Conservation (phyloP, 257 asterid genomes). For the Salvia rosmarinus region DNA sequence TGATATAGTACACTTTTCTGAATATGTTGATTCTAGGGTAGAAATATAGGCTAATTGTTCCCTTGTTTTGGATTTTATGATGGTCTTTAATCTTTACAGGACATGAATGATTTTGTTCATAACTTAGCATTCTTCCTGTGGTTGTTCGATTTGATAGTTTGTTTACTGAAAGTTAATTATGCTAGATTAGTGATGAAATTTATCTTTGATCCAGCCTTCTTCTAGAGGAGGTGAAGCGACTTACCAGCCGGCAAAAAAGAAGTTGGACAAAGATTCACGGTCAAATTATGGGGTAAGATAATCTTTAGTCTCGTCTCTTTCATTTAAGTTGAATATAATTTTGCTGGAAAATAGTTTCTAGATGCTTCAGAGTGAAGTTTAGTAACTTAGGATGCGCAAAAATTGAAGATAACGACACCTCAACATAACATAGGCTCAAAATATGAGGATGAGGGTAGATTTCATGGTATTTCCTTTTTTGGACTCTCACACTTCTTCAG, state of each 20-base stretch:
- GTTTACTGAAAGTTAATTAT: not conserved
- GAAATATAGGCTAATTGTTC: not conserved
- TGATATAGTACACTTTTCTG: not conserved
- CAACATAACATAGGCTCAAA: not conserved
- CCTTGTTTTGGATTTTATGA: slow-evolving; percentile 14
- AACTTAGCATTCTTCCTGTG: slow-evolving; percentile 22
- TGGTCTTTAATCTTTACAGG: slow-evolving; percentile 12
- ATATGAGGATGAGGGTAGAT: not conserved
- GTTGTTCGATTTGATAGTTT: not conserved
- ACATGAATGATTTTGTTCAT: slow-evolving; percentile 11
- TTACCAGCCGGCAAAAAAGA: slow-evolving; percentile 50
- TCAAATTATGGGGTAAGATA: slow-evolving; percentile 67
- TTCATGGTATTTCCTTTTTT: not conserved
- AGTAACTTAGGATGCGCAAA: not conserved
- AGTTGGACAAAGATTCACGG: slow-evolving; percentile 54
- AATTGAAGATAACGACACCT: not conserved
- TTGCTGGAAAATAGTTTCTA: slow-evolving; percentile 5
- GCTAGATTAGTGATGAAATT: slow-evolving; percentile 11
- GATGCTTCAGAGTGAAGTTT: slow-evolving; percentile 8
- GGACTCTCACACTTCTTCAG: not conserved
- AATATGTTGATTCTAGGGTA: not conserved
- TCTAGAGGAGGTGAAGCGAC: slow-evolving; percentile 69
- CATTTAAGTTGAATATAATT: not conserved
- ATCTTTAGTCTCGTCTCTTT: slow-evolving; percentile 19
- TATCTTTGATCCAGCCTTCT: slow-evolving; percentile 48